These are phyloP conservation scores for Corylus americana DNA, from an alignment of 306 rosid genomes.

Conservation along the genomic window DNA sequence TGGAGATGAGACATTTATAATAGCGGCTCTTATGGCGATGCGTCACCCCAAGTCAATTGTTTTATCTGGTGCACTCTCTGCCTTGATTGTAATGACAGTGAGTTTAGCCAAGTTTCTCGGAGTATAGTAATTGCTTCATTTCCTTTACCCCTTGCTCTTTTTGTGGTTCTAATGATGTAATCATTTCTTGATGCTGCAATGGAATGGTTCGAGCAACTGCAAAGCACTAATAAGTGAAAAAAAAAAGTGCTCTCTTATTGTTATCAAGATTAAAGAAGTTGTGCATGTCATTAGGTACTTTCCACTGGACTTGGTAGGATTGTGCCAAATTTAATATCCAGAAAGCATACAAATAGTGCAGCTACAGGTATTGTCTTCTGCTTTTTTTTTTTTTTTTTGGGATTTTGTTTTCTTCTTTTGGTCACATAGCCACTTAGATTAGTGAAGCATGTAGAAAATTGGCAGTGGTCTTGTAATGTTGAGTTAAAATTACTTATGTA, in stretches of 20 bases:
- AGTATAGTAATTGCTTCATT: neutral
- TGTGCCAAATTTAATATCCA: conserved; percentile 97
- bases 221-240: conserved; percentile 9
- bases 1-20: conserved; percentile 98
- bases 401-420: neutral
- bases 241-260: conserved; percentile 21
- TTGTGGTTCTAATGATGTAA: conserved; percentile 23
- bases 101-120: conserved; percentile 23
- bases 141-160: conserved; percentile 5
- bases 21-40: conserved; percentile 99
- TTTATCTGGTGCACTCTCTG: conserved; percentile 86
- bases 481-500: neutral
- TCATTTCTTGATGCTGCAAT: conserved; percentile 24
- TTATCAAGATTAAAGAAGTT: conserved; percentile 38
- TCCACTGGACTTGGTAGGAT: conserved; percentile 97
- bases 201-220: conserved; percentile 29
- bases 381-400: neutral
- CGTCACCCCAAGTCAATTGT: conserved; percentile 98
- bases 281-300: conserved; percentile 66
- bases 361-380: conserved; percentile 70
- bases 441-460: neutral
- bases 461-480: neutral
- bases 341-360: conserved; percentile 98
- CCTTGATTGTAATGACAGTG: conserved; percentile 94
- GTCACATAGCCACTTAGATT: neutral